Conservation (phyloP, 176 grass and related monocot species). For the maize (Zea mays) region Zm-B73-REFERENCE-NAM-5.0 NC_050099.1:2977001-2977500, state of each 20-base stretch:
- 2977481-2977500: conserved; percentile 1
- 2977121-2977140: neutral
- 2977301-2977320: neutral
- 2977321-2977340: conserved; percentile 29
- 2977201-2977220: neutral
- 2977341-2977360: neutral
- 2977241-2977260: conserved; percentile 7
- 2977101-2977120: neutral
- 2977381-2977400: conserved; percentile 61
- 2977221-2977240: neutral
- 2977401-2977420: conserved; percentile 78
- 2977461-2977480: conserved; percentile 53
- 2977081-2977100: conserved; percentile 13
- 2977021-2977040: too few species aligned
- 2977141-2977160: neutral
- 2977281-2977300: neutral
- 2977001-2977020: too few species aligned
- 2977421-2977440: conserved; percentile 53
- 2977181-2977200: neutral
- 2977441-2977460: conserved; percentile 72
- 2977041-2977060: too few species aligned
- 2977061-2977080: neutral
- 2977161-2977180: neutral
- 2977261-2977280: conserved; percentile 19
- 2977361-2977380: conserved; percentile 65